Conservation (phyloP, 1,139 yeast genomes). For the Saccharomyces pastorianus region DNA sequence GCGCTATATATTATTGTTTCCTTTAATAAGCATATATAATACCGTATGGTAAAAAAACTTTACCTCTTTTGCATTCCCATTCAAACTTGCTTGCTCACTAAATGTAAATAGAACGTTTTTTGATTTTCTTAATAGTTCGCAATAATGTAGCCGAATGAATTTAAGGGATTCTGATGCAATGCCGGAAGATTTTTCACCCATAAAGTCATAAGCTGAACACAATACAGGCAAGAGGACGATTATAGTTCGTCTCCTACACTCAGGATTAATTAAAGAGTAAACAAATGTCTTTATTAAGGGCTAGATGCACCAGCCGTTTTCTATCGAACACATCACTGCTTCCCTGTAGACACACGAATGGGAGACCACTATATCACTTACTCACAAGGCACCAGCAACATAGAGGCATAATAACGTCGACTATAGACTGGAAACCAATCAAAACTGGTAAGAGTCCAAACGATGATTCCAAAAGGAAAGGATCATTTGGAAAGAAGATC, state of each 20-base stretch:
- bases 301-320: not conserved
- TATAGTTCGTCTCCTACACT: not conserved
- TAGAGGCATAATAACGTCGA: constrained; percentile 51
- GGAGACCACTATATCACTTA: not conserved
- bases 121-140: not conserved
- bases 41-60: not conserved
- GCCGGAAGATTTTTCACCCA: not conserved
- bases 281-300: not conserved
- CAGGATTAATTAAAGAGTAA: not conserved
- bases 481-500: constrained; percentile 38
- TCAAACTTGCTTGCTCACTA: not conserved
- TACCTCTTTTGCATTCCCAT: not conserved
- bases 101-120: not conserved
- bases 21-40: not conserved
- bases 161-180: not conserved
- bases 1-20: not conserved
- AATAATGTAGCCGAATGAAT: not conserved
- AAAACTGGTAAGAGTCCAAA: constrained; percentile 43
- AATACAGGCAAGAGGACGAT: not conserved
- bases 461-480: constrained; percentile 30
- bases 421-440: constrained; percentile 79
- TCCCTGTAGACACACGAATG: not conserved
- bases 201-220: not conserved
- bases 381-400: not conserved
- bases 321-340: not conserved